Base-by-base conservation (phyloP, 2,329 filamentous ascomycete genomes). In the Colletotrichum simmondsii region DNA sequence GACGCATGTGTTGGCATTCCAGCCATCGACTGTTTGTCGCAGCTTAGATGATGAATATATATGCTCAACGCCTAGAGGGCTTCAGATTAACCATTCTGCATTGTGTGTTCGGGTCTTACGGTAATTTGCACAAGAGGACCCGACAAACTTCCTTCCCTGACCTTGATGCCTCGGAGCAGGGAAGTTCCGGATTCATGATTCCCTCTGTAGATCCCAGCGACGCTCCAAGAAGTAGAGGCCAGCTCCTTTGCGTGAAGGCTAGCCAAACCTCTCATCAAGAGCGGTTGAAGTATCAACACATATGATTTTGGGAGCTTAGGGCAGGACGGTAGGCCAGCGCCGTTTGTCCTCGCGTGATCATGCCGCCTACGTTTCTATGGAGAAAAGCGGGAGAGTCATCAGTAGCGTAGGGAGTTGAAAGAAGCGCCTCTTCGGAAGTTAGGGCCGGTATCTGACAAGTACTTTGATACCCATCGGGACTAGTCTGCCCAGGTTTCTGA, bases 391-490 rank as follows among this genome's bases (percentile, higher is more conserved):
- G 37, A 35, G 58, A 30, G 68, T 62, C 68, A 61, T 37, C 16
- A 46, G 54, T 42, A 42, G 54, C 22, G 35, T 24, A 22, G 66
- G 56, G 32, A 30, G 42, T 12, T 22, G 67, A 22, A 35, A 22
- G 49, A 42, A 62, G 67, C 67, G 67, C 28, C 30, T 62, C 57
- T 2, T n/a, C 71, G 71, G 71, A 71, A 61, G n/a, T 1, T 16
- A 73, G 71, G 71, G 26, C 71, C 71, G 71, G 19, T 61, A 35
- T 66, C 67, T 65, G 67, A 73, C 35, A 52, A 24, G n/a, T 14
- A 22, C 12, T 28, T 24, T 52, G 65, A 49, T 10, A 12, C 49
- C 11, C 12, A 61, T 66, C 1, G 10, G 32, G 56, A 28, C 67
- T 73, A 66, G 71, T 7, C 26, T 35, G 6, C 14, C 24, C n/a